A percentile compares a stretch with the other conserved stretches of the same genome.
phyloP scores from a whole-genome alignment of 2,329 filamentous ascomycete species.

The Magnaporthales sp. region DNA sequence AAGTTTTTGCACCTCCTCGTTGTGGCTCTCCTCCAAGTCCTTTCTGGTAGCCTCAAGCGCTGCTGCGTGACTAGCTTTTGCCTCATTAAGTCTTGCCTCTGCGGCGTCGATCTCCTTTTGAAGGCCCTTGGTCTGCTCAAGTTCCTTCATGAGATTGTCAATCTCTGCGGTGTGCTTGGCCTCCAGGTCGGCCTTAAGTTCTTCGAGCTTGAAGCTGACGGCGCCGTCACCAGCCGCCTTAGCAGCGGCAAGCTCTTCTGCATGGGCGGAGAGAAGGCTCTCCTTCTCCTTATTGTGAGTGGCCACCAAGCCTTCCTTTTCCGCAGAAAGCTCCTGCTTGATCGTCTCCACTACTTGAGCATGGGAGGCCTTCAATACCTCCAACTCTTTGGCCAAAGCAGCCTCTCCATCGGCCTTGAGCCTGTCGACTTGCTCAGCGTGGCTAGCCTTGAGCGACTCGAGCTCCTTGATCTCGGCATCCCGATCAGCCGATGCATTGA shows the following conservation, averaged over 20 bases:
- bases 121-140: constrained; percentile 21
- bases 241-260: constrained; percentile 18
- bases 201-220: constrained; percentile 21
- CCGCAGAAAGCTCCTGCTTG: constrained; percentile 28
- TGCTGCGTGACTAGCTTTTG: constrained; percentile 23
- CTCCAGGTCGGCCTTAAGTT: constrained; percentile 24
- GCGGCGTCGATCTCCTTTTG: constrained; percentile 20
- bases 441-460: constrained; percentile 43
- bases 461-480: constrained; percentile 40
- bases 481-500: constrained; percentile 37
- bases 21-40: constrained; percentile 28
- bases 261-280: constrained; percentile 22
- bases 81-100: constrained; percentile 22
- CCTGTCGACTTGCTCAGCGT: constrained; percentile 34
- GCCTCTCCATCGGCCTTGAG: constrained; percentile 19
- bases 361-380: constrained; percentile 34
- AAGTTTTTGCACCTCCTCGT: constrained; percentile 36
- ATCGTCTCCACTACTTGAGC: constrained; percentile 31
- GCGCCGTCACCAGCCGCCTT: constrained; percentile 15
- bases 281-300: constrained; percentile 25
- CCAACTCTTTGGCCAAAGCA: constrained; percentile 23
- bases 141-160: constrained; percentile 23
- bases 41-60: constrained; percentile 30
- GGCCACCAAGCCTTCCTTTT: constrained; percentile 27
- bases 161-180: constrained; percentile 27